Percentiles rank a stretch among this genome's conserved stretches.
phyloP scores from a whole-genome alignment of 2,329 filamentous ascomycete species.

The Pyrenophora graminea region DNA sequence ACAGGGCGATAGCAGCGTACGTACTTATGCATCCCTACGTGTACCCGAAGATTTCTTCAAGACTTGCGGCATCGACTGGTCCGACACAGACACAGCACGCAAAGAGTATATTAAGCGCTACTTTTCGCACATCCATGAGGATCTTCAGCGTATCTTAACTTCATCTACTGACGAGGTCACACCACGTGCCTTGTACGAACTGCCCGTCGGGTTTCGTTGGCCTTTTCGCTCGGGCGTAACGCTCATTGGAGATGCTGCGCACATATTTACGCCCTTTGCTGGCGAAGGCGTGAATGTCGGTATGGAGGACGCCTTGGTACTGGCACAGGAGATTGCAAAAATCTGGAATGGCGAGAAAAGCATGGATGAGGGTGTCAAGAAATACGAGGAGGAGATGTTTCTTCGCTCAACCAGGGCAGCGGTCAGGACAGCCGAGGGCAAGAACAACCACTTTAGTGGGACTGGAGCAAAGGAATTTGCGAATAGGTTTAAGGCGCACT shows the following conservation, averaged over 20 bases:
- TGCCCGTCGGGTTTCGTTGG: conserved; percentile 60
- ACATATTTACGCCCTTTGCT: conserved; percentile 62
- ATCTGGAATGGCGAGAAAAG: conserved; percentile 25
- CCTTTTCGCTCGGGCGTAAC: conserved; percentile 55
- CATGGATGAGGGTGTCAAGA: conserved; percentile 22
- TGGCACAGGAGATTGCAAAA: conserved; percentile 45
- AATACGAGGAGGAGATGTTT: conserved; percentile 36
- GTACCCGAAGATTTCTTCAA: conserved; percentile 47
- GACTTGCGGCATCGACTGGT: conserved; percentile 53
- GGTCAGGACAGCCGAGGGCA: conserved; percentile 26
- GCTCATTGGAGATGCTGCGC: conserved; percentile 63
- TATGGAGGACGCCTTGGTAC: conserved; percentile 58
- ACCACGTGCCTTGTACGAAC: conserved; percentile 53
- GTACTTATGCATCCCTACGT: conserved; percentile 45
- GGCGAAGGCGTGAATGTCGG: conserved; percentile 65
- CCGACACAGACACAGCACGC: conserved; percentile 44
- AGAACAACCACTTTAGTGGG: conserved; percentile 27
- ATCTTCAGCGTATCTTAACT: conserved; percentile 28
- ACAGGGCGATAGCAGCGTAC: conserved; percentile 56
- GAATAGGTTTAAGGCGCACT: conserved; percentile 25
- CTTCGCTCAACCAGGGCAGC: conserved; percentile 24
- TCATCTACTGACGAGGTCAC: conserved; percentile 20
- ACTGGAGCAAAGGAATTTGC: conserved; percentile 26
- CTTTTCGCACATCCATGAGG: conserved; percentile 42
- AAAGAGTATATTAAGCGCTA: conserved; percentile 27